phyloP scores from a whole-genome alignment of 192 early-diverging fungal species.

The Coemansia sp. region DNA sequence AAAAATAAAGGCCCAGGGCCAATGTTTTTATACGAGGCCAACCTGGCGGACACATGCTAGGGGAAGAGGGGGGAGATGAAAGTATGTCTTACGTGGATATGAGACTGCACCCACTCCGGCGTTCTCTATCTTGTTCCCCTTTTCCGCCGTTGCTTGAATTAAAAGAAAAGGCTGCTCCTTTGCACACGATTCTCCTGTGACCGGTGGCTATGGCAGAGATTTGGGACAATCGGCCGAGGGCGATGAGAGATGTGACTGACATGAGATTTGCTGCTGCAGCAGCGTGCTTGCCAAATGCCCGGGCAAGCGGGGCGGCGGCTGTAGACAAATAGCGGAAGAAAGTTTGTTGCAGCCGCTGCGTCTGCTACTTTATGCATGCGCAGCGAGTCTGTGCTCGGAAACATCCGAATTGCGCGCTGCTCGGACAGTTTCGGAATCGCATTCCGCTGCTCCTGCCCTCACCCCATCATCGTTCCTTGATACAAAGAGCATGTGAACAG shows the following conservation, averaged over 20 bases:
- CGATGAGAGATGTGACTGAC: no score
- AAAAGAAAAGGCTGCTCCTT: no score
- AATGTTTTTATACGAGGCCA: neutral
- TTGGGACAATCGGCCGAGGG: no score
- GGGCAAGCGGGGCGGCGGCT: neutral
- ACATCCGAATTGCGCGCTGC: constrained; percentile 6
- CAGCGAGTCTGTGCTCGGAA: constrained; percentile 7
- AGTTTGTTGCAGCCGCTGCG: constrained; percentile 2
- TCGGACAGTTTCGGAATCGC: constrained; percentile 3
- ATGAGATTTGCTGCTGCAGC: no score
- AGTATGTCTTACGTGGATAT: neutral
- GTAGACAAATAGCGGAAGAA: neutral
- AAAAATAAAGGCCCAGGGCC: constrained; percentile 1
- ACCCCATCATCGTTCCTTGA: no score
- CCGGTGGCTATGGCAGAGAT: no score
- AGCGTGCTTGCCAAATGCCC: neutral
- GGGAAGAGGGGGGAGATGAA: neutral
- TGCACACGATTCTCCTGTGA: no score
- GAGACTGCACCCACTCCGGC: neutral
- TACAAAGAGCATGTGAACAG: no score
- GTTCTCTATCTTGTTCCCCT: no score
- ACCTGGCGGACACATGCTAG: neutral
- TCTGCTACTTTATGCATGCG: neutral
- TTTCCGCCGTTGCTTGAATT: no score
- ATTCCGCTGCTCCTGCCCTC: neutral